Base-by-base conservation (phyloP, 768 basidiomycete species). In the Mrakia gelida region DNA sequence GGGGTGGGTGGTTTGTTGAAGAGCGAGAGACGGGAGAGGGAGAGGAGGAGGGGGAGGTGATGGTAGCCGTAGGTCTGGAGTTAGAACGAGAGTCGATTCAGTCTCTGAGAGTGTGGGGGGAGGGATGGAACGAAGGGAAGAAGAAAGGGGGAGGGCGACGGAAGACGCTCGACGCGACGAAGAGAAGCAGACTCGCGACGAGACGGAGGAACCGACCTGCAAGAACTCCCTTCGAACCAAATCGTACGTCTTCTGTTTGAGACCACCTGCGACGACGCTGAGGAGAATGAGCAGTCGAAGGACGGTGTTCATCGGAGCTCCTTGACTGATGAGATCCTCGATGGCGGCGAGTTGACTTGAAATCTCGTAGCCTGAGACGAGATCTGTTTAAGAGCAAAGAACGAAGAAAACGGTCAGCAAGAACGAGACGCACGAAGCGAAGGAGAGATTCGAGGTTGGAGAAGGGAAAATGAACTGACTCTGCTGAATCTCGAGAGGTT, bases 401-500 rank as follows among this genome's bases (percentile, higher is more conserved):
- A 45, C 26, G 61, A 23, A 3, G 6, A 56, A 3, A 59, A 11
- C 1, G n/a, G 45, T 45, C 18, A 21, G 54, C 54, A 10, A 56
- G 54, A 21, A 56, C 23, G 21, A 56, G 21, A n/a, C n/a, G n/a
- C n/a, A n/a, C n/a, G n/a, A n/a, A 56, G 54, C 23, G 26, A 32
- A 11, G 16, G 32, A 41, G 28, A 18, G 4, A 75, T 1, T 3
- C 15, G 61, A 26, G 30, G 43, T 13, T 18, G 54, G 5, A 7
- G 34, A 59, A 41, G 21, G 30, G 65, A 43, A 68, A 5, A 10
- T 18, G 52, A 26, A 83, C 89, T 82, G 82, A 94, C 95, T 98
- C 84, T 98, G 97, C 82, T 98, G 96, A 21, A 97, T 92, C 85
- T 98, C 95, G 15, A 99, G 87, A 16, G 91, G 92, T 82, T 90